Evolutionary conservation across 768 basidiomycete genomes (phyloP), one percentile per base, ranked within the genome.

Genomic region (Mycena haematopus): DNA sequence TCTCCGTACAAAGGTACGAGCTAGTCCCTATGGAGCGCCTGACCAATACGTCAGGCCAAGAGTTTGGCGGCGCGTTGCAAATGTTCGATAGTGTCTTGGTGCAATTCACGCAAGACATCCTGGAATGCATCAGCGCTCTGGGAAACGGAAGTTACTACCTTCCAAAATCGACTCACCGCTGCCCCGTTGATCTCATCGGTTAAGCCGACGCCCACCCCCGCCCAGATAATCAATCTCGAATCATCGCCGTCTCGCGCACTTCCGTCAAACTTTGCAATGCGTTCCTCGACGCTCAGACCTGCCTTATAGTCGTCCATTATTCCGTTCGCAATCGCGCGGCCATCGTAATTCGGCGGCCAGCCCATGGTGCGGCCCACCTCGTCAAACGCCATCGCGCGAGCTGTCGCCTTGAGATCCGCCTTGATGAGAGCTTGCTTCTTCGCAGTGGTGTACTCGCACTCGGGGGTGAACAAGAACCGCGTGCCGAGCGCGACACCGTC

Each of bases 401-500:
- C 71, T 0, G 83, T 81, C 15, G 68, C 65, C 9, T 62, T 67
- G 1, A 75, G 70, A 33, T 62, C 72, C 21, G 80, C 78, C 10
- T 65, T 64, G 3, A 80, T 46, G 31, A 85, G 69, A 0, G 73
- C 73, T 3, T 69, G 68, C 64, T 85, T 85, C 63, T 78, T 76
- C 2, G 68, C 70, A 4, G 68, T 59, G 17, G 69, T 65, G 68
- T 80, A 84, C 1, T 69, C 72, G 49, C 81, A 75, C 67, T 85
- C 82, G 15, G 66, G 68, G 0, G 84, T 80, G 65, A 80, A 75
- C 22, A 81, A 71, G 71, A 84, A 79, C 0, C 82, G 80, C 2
- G 85, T 85, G 7, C 84, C 84, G 4, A 78, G 60, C 9, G 81
- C 78, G 13, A 74, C 80, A 3, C 79, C 85, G 13, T 76, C 64